A percentile compares a stretch with the other conserved stretches of the same genome.
These are phyloP conservation scores for Epichloe sp. DNA, from an alignment of 2,329 filamentous ascomycete species.

Conservation along the genomic window DNA sequence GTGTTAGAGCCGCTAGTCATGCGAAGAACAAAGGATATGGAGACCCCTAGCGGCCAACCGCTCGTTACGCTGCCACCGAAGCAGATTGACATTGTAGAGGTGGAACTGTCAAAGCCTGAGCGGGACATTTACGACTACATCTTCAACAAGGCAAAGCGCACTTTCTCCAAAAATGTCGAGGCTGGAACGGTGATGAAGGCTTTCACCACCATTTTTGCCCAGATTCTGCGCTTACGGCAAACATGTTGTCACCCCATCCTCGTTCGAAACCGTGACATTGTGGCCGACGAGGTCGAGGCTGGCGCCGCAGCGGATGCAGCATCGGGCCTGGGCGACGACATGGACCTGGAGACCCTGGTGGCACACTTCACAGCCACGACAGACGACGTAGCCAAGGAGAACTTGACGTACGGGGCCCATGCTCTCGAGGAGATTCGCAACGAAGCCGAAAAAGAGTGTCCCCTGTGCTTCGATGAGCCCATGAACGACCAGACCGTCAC, in stretches of 20 bases:
- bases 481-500: constrained; percentile 93
- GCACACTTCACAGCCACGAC: constrained; percentile 65
- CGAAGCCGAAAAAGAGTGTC: constrained; percentile 80
- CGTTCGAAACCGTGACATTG: constrained; percentile 70
- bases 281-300: constrained; percentile 79
- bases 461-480: constrained; percentile 87
- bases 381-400: constrained; percentile 51
- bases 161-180: constrained; percentile 77
- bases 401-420: constrained; percentile 60
- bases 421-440: constrained; percentile 84
- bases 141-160: constrained; percentile 66
- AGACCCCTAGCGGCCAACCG: constrained; percentile 64
- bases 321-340: constrained; percentile 80
- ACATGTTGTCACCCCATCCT: constrained; percentile 88
- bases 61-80: constrained; percentile 74
- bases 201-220: constrained; percentile 93
- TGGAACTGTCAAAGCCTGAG: constrained; percentile 76
- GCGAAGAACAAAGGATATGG: constrained; percentile 95
- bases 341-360: constrained; percentile 83
- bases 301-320: constrained; percentile 59
- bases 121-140: constrained; percentile 89
- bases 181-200: constrained; percentile 89
- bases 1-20: constrained; percentile 93
- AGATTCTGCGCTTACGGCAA: constrained; percentile 84
- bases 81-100: constrained; percentile 70